Percentiles rank a stretch among this genome's conserved stretches.
Conservation (phyloP, 2,329 filamentous ascomycete species). For the Talaromyces amestolkiae region DNA sequence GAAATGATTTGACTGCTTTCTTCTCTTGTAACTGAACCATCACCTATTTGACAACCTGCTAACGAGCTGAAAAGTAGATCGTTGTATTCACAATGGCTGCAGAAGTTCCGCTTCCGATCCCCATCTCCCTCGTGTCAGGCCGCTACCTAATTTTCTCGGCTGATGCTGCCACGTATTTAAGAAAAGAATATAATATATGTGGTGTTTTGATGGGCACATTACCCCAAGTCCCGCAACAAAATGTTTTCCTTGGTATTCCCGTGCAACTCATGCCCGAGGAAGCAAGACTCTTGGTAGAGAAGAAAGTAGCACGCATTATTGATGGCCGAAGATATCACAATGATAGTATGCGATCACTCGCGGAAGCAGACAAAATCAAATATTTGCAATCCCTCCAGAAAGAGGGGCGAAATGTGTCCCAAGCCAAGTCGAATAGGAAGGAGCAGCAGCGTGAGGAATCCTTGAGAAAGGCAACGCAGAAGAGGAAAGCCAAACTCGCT, state of each 20-base stretch:
- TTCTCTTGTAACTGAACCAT: constrained; percentile 9
- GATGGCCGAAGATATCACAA: constrained; percentile 74
- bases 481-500: constrained; percentile 23
- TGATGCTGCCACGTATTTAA: constrained; percentile 72
- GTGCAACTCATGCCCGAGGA: constrained; percentile 90
- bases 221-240: constrained; percentile 90
- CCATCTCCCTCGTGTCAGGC: constrained; percentile 75
- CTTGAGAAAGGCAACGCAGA: constrained; percentile 49
- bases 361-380: constrained; percentile 56
- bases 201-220: constrained; percentile 83
- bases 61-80: constrained; percentile 11
- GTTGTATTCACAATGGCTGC: constrained; percentile 30
- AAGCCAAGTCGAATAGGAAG: constrained; percentile 46
- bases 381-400: constrained; percentile 60
- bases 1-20: constrained; percentile 31
- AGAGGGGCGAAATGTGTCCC: constrained; percentile 54
- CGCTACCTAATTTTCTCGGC: constrained; percentile 90
- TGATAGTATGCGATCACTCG: constrained; percentile 58
- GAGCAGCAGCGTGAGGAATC: constrained; percentile 51
- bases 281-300: constrained; percentile 74
- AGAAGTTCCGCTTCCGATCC: constrained; percentile 57
- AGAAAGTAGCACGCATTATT: constrained; percentile 72
- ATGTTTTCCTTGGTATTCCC: constrained; percentile 85
- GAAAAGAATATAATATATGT: constrained; percentile 77
- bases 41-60: background rate